A percentile compares a stretch with the other conserved stretches of the same genome.
Conservation (phyloP, 2,329 filamentous ascomycete species). For the Fusarium sp. region DNA sequence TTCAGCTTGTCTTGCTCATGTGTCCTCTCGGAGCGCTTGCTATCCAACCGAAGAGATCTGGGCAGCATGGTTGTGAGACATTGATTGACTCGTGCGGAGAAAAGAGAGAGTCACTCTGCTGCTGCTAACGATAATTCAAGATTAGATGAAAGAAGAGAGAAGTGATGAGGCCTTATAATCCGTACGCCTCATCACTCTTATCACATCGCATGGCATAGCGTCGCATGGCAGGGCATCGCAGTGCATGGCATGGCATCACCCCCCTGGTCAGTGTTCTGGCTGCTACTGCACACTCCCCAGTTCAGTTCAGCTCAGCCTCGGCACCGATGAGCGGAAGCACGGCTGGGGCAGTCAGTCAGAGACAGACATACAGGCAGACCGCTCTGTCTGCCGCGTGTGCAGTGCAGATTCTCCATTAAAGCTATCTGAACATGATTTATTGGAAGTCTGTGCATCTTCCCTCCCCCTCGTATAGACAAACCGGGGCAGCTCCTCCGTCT, state of each 20-base stretch:
- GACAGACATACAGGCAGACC: constrained; percentile 3
- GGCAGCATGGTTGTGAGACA: constrained; percentile 24
- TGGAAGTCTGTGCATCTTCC: neutral
- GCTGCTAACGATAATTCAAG: constrained; percentile 3
- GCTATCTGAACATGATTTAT: neutral
- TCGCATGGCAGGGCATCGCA: neutral
- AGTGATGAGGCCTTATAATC: constrained; percentile 34
- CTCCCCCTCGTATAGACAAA: constrained; percentile 10
- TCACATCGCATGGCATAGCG: constrained; percentile 18
- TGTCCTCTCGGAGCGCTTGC: constrained; percentile 1
- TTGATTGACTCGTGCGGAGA: neutral
- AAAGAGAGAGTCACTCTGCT: constrained; percentile 1
- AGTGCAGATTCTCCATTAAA: neutral
- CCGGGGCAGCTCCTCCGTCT: neutral
- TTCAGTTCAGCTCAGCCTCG: constrained; percentile 27
- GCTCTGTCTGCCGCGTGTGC: constrained; percentile 6
- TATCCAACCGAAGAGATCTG: neutral
- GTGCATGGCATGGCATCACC: constrained; percentile 7
- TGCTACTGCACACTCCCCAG: neutral
- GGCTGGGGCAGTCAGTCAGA: constrained; percentile 4
- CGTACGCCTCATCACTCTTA: constrained; percentile 35
- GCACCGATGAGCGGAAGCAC: constrained; percentile 20
- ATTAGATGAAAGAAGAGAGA: constrained; percentile 8
- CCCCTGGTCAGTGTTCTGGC: neutral
- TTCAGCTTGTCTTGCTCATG: neutral